phyloP scores from a whole-genome alignment of 2,329 filamentous ascomycete genomes.

The Neonectria hederae region DNA sequence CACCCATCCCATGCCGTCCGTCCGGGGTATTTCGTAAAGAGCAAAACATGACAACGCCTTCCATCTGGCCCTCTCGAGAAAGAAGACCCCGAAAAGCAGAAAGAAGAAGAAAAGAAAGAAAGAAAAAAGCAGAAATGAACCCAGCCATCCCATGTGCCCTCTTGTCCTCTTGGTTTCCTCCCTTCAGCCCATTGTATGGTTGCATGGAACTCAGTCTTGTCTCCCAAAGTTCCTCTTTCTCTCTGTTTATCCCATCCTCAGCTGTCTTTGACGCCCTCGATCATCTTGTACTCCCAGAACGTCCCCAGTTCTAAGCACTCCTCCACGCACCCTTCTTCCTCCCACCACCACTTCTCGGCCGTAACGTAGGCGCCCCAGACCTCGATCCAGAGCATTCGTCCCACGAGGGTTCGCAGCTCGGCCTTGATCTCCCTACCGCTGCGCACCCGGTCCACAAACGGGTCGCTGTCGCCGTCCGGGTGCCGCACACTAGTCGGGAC shows the following conservation, averaged over 20 bases:
- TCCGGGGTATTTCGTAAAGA: slow-evolving; percentile 11
- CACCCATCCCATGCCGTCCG: slow-evolving; percentile 3
- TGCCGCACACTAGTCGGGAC: slow-evolving; percentile 46
- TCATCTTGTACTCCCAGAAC: slow-evolving; percentile 66
- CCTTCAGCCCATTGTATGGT: not conserved
- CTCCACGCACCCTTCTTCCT: slow-evolving; percentile 61
- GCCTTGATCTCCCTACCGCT: slow-evolving; percentile 49
- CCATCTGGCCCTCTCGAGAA: not conserved
- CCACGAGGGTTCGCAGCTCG: slow-evolving; percentile 62
- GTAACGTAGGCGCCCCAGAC: slow-evolving; percentile 66
- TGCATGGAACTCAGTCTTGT: not conserved
- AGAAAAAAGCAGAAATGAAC: not conserved
- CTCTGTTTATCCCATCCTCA: not conserved
- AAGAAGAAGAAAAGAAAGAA: not conserved
- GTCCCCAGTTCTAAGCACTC: slow-evolving; percentile 66
- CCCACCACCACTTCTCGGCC: slow-evolving; percentile 69
- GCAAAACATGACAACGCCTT: slow-evolving; percentile 4
- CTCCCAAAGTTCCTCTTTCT: not conserved
- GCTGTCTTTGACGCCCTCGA: slow-evolving; percentile 62
- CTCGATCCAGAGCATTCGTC: slow-evolving; percentile 68
- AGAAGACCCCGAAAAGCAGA: not conserved
- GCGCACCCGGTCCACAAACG: slow-evolving; percentile 31
- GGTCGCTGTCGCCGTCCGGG: slow-evolving; percentile 35
- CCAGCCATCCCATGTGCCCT: not conserved
- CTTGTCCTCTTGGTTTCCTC: not conserved